Conservation (phyloP, 768 basidiomycete species). For the Amanita subjunquillea region DNA sequence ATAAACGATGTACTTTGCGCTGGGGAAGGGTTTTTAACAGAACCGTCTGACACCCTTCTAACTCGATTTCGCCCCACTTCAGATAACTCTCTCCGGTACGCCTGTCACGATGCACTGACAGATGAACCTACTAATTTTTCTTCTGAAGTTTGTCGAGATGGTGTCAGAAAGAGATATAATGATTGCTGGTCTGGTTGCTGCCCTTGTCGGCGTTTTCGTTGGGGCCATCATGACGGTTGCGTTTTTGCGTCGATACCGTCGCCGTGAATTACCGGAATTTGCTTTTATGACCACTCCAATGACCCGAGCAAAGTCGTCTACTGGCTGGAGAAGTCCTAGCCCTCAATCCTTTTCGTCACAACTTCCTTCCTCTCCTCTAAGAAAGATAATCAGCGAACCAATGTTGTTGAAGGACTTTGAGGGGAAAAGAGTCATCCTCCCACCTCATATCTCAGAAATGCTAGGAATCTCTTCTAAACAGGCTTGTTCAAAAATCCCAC, state of each 20-base stretch:
- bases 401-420: neutral
- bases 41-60: neutral
- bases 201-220: neutral
- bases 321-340: neutral
- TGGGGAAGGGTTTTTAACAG: constrained; percentile 1
- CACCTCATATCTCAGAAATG: constrained; percentile 1
- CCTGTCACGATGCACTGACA: neutral
- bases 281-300: neutral
- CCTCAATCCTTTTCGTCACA: neutral
- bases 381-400: neutral
- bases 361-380: neutral
- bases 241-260: neutral
- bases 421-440: neutral
- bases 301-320: neutral
- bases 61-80: neutral
- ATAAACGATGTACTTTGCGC: neutral
- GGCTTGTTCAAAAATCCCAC: neutral
- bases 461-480: neutral
- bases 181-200: neutral
- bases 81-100: neutral
- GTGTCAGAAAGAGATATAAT: neutral
- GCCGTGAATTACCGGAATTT: neutral
- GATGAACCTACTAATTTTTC: neutral
- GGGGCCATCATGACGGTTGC: neutral
- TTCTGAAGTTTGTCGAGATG: neutral